A percentile compares a stretch with the other conserved stretches of the same genome.
phyloP scores from a whole-genome alignment of 768 basidiomycete species.

The Amanita pseudoporphyria region DNA sequence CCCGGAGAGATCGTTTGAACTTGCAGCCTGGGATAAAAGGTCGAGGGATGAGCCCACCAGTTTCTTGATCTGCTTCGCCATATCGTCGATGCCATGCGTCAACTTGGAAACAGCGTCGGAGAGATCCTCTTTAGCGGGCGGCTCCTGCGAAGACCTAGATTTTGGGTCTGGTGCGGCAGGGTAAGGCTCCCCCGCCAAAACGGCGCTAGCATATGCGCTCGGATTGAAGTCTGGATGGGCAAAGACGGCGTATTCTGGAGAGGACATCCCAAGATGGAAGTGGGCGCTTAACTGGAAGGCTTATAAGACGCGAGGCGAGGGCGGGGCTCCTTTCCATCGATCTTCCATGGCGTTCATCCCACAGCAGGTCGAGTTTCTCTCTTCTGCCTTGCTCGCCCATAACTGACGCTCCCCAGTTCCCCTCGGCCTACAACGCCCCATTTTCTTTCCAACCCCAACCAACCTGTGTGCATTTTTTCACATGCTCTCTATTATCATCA shows the following conservation, averaged over 20 bases:
- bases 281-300: not conserved
- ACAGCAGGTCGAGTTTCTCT: not conserved
- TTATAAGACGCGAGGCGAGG: no score
- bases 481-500: not conserved
- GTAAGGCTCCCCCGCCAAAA: constrained; percentile 78
- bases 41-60: constrained; percentile 50
- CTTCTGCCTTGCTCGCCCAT: not conserved
- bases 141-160: constrained; percentile 33
- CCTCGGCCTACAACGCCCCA: not conserved
- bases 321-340: not conserved
- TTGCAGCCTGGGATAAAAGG: constrained; percentile 73
- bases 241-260: constrained; percentile 70
- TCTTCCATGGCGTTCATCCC: not conserved
- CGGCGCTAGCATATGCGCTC: constrained; percentile 84
- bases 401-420: not conserved
- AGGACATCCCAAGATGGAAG: not conserved
- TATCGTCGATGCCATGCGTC: constrained; percentile 82
- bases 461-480: constrained; percentile 1
- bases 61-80: constrained; percentile 80
- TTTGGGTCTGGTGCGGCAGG: constrained; percentile 29
- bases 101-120: constrained; percentile 84
- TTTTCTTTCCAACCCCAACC: constrained; percentile 7
- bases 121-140: constrained; percentile 72
- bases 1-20: constrained; percentile 59
- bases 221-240: constrained; percentile 69